Conservation (phyloP, 2,329 filamentous ascomycete species). For the Paracoccidioides lutzii region DNA sequence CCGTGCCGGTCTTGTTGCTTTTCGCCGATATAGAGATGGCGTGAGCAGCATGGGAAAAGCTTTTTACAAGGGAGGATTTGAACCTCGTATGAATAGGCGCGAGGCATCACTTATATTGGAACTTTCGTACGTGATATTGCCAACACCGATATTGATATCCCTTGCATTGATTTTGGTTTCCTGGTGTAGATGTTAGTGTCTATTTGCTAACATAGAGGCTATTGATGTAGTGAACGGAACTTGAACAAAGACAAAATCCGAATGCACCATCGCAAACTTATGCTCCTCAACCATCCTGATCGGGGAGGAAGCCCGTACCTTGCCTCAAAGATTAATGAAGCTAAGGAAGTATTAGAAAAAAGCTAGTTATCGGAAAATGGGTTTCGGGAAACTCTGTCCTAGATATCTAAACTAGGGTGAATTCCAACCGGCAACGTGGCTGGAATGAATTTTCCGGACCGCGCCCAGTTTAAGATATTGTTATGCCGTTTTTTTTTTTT, state of each 20-base stretch:
- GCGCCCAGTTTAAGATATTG: too few relatives aligned
- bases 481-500: background rate
- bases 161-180: background rate
- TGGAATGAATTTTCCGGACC: too few relatives aligned
- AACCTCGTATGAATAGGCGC: slow-evolving; percentile 80
- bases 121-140: slow-evolving; percentile 53
- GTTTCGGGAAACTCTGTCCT: background rate
- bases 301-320: slow-evolving; percentile 92
- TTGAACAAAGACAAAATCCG: slow-evolving; percentile 87
- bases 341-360: slow-evolving; percentile 91
- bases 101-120: slow-evolving; percentile 86
- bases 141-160: background rate
- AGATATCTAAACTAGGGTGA: background rate
- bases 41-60: slow-evolving; percentile 72
- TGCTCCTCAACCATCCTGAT: slow-evolving; percentile 97
- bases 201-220: background rate
- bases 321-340: slow-evolving; percentile 96
- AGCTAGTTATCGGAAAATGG: background rate
- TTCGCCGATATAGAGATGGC: slow-evolving; percentile 58
- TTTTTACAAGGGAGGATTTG: slow-evolving; percentile 98
- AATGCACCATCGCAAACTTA: slow-evolving; percentile 87
- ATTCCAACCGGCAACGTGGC: background rate
- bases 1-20: slow-evolving; percentile 79
- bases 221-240: slow-evolving; percentile 59
- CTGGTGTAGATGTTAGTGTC: slow-evolving; percentile 6